Evolutionary conservation across 306 rosid species (phyloP), one percentile per base, ranked within the genome.

Genomic region (Abrus pulchellus): DNA sequence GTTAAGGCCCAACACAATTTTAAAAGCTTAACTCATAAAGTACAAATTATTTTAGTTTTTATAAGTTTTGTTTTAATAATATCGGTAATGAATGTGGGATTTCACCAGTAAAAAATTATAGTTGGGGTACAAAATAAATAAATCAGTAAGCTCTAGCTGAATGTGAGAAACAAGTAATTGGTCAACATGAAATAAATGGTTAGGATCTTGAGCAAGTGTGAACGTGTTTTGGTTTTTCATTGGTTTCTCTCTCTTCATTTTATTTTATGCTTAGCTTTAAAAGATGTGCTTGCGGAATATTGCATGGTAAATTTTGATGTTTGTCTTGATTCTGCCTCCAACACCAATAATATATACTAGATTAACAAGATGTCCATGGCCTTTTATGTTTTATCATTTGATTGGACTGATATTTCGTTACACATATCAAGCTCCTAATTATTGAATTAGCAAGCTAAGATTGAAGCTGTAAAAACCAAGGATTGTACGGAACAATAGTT

Each of bases 371-470:
- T 64, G 74, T 53, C 53, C n/a, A 80, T 83, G 82, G 65, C 68
- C 74, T 85, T 83, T 57, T 10, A 34, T 41, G 80, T 70, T 68
- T 32, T 77, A 68, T 79, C 52, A 79, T 87, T 77, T 84, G 87
- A 85, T 85, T 72, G 80, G 88, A 87, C 85, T 72, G 43, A 57
- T 33, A 41, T 70, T 59, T 85, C 40, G 57, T 78, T 68, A 53
- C 56, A 40, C 59, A 55, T 9, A 74, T 66, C 20, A 74, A 78
- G 77, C 45, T 75, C 83, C 77, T 82, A 80, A 86, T 84, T 82
- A 82, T 80, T 80, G 78, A 77, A 70, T 43, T 59, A 75, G 9
- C 77, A 38, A 65, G 43, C 76, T 49, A 59, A 50, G 78, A 64
- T 73, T 2, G 54, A 64, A 80, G 27, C 66, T 67, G 27, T 53